phyloP scores from a whole-genome alignment of 1,284 basidiomycete genomes.

The Abortiporus biennis region DNA sequence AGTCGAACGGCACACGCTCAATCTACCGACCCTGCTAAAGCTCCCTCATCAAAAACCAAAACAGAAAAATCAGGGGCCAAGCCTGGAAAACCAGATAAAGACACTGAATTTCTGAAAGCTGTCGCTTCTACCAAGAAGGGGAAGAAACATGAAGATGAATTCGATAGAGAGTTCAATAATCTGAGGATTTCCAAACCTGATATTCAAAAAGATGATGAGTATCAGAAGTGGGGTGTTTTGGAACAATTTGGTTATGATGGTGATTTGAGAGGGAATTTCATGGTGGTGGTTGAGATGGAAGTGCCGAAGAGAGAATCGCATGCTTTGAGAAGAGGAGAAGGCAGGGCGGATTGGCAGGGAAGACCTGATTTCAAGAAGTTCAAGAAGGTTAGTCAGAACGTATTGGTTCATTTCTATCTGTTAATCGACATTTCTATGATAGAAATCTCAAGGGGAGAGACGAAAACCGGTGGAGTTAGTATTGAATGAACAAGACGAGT shows the following conservation, averaged over 20 bases:
- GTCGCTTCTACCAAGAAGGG: slow-evolving; percentile 69
- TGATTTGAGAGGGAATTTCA: slow-evolving; percentile 75
- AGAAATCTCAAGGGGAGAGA: slow-evolving; percentile 28
- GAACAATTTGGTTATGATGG: slow-evolving; percentile 70
- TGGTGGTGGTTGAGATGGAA: slow-evolving; percentile 75
- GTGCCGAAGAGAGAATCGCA: slow-evolving; percentile 30
- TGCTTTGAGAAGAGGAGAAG: slow-evolving; percentile 13
- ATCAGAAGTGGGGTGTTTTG: slow-evolving; percentile 51
- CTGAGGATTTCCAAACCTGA: slow-evolving; percentile 72
- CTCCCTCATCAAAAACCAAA: background rate
- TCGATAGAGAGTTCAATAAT: slow-evolving; percentile 83
- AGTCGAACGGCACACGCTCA: too few species aligned
- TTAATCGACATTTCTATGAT: slow-evolving; percentile 1
- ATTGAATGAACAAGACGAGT: slow-evolving; percentile 45
- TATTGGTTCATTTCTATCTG: background rate
- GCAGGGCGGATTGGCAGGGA: slow-evolving; percentile 44
- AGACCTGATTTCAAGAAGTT: slow-evolving; percentile 84
- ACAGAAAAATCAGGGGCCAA: slow-evolving; percentile 27
- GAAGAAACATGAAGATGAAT: slow-evolving; percentile 64
- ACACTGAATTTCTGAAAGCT: slow-evolving; percentile 64
- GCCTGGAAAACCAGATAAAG: slow-evolving; percentile 54
- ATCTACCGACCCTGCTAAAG: background rate
- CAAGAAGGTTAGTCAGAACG: slow-evolving; percentile 52
- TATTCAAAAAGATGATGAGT: slow-evolving; percentile 24
- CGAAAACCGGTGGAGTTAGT: slow-evolving; percentile 45